Evolutionary conservation across 1,284 basidiomycete genomes (phyloP).

Genomic region (Anthracocystis panici-leucophaei): DNA sequence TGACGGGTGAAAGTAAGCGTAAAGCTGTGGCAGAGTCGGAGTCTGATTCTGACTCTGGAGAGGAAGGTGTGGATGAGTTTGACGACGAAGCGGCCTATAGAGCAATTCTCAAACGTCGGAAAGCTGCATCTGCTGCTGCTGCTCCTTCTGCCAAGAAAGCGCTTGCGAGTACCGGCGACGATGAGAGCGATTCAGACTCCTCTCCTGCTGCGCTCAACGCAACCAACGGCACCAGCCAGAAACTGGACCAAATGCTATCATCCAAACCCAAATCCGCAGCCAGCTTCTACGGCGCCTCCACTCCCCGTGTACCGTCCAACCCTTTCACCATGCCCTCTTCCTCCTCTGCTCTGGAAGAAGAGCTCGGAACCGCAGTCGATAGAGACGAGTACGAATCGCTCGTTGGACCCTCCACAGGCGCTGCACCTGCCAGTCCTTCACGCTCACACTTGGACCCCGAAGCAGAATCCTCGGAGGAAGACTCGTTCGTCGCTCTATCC

Average conservation of each 20-base stretch:
- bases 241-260: constrained; percentile 33
- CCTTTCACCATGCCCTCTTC: constrained; percentile 26
- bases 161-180: not conserved
- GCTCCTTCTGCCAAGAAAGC: not conserved
- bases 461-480: constrained; percentile 16
- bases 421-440: not conserved
- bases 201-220: not conserved
- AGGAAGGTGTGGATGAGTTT: constrained; percentile 6
- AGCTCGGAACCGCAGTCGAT: constrained; percentile 37
- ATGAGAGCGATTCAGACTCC: constrained; percentile 11
- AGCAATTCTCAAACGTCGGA: constrained; percentile 25
- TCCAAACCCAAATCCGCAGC: constrained; percentile 42
- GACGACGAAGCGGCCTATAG: constrained; percentile 27
- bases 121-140: constrained; percentile 6
- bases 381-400: constrained; percentile 50
- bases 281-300: constrained; percentile 39
- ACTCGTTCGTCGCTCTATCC: constrained; percentile 10
- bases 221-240: constrained; percentile 13
- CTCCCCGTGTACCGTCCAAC: constrained; percentile 7
- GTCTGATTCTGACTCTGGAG: constrained; percentile 5
- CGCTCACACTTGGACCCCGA: constrained; percentile 12
- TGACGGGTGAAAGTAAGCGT: constrained; percentile 18
- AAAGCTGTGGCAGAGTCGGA: constrained; percentile 20
- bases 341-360: constrained; percentile 15
- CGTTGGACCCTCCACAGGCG: constrained; percentile 10